Percentiles rank a stretch among this genome's conserved stretches.
Conservation (phyloP, 2,329 filamentous ascomycete species). For the Lasiodiplodia hormozganensis region DNA sequence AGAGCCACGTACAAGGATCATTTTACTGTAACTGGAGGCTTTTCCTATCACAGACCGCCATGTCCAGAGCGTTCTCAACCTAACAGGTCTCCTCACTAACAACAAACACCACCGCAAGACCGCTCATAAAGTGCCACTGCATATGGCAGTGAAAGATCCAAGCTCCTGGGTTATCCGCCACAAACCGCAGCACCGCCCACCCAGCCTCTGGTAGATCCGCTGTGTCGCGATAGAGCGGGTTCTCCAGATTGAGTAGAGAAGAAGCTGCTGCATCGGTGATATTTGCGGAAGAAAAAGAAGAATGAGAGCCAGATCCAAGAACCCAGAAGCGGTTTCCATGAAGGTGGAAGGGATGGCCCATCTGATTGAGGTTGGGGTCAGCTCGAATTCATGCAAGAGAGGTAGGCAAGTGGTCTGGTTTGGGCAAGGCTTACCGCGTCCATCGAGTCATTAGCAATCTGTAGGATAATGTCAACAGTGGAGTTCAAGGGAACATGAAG, state of each 20-base stretch:
- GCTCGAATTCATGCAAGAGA: not conserved
- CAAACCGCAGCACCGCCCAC: slow-evolving; percentile 66
- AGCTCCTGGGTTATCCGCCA: slow-evolving; percentile 69
- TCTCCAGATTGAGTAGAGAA: not conserved
- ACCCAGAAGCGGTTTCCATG: slow-evolving; percentile 71
- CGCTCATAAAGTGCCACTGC: slow-evolving; percentile 58
- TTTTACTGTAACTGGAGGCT: no score
- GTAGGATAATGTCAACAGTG: slow-evolving; percentile 20
- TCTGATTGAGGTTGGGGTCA: slow-evolving; percentile 40
- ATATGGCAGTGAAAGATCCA: slow-evolving; percentile 76
- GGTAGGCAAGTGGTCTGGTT: no score
- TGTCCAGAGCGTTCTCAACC: no score
- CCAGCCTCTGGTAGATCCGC: slow-evolving; percentile 70
- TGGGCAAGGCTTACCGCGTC: slow-evolving; percentile 1
- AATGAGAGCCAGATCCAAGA: slow-evolving; percentile 55
- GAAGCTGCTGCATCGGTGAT: not conserved
- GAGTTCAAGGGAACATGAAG: slow-evolving; percentile 5
- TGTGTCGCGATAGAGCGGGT: slow-evolving; percentile 62
- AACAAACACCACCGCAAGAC: not conserved
- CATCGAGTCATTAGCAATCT: slow-evolving; percentile 23
- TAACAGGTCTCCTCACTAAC: not conserved
- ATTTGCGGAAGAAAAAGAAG: slow-evolving; percentile 42
- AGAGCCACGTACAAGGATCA: no score
- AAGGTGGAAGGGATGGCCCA: slow-evolving; percentile 57
- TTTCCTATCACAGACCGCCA: no score